A percentile compares a stretch with the other conserved stretches of the same genome.
Conservation (phyloP, 257 asterid species). For the Sherardia arvensis region DNA sequence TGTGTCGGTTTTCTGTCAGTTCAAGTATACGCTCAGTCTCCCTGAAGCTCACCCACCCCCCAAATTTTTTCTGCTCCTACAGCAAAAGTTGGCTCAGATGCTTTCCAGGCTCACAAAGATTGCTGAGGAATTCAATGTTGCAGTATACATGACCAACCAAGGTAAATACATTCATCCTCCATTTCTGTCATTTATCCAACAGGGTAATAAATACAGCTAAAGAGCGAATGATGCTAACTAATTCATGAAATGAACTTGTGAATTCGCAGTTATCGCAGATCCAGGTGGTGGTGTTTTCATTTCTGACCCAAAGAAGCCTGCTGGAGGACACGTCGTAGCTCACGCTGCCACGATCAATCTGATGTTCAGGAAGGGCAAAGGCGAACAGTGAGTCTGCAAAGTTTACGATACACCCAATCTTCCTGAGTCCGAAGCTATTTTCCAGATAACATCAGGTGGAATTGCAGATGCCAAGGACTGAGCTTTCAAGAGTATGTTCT, state of each 20-base stretch:
- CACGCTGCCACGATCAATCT: constrained; percentile 93
- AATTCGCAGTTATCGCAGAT: constrained; percentile 87
- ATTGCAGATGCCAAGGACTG: constrained; percentile 95
- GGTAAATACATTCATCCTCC: constrained; percentile 29
- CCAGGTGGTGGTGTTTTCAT: constrained; percentile 97
- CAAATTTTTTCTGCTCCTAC: constrained; percentile 19
- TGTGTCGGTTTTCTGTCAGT: too few species aligned
- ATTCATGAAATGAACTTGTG: constrained; percentile 11
- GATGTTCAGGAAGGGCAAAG: constrained; percentile 99
- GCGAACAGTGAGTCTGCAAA: constrained; percentile 98
- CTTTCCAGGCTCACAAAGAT: constrained; percentile 89
- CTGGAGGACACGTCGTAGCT: constrained; percentile 97
- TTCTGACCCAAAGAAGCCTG: constrained; percentile 97
- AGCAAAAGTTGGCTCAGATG: constrained; percentile 99
- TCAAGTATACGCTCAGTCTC: background rate
- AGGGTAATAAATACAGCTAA: background rate
- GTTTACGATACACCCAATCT: constrained; percentile 98
- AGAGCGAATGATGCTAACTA: background rate
- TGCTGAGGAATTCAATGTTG: constrained; percentile 95
- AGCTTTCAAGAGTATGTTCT: constrained; percentile 2
- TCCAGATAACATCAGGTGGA: constrained; percentile 95
- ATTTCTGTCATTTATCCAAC: background rate
- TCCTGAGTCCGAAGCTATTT: constrained; percentile 96
- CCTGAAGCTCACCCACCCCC: constrained; percentile 10
- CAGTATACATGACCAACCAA: constrained; percentile 98